Conservation (phyloP, 768 basidiomycete genomes). For the Scleroderma citrinum region DNA sequence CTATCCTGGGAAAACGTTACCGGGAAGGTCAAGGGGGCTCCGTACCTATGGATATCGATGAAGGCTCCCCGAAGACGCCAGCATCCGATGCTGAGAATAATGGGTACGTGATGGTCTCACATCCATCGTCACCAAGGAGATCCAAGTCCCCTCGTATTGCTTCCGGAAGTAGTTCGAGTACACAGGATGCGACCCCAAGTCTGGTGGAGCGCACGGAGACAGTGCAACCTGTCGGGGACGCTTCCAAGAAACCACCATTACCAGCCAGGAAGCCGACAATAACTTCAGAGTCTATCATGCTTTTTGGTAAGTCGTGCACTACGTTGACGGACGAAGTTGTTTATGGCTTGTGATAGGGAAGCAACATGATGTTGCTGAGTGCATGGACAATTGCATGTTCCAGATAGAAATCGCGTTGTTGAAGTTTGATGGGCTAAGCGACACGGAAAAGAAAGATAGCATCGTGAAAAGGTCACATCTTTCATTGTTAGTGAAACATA, state of each 20-base stretch:
- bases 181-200: conserved; percentile 17
- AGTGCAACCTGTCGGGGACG: conserved; percentile 16
- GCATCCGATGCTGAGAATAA: conserved; percentile 35
- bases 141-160: conserved; percentile 31
- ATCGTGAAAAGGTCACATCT: conserved; percentile 72
- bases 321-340: background rate
- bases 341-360: conserved; percentile 48
- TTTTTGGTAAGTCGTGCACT: conserved; percentile 66
- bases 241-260: conserved; percentile 47
- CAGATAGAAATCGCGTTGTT: conserved; percentile 92
- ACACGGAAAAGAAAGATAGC: conserved; percentile 56
- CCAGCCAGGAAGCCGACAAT: conserved; percentile 48
- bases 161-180: conserved; percentile 25
- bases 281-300: conserved; percentile 73
- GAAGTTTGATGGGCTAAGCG: conserved; percentile 50
- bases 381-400: conserved; percentile 99
- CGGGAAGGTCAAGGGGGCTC: conserved; percentile 39
- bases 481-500: background rate
- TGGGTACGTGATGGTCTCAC: conserved; percentile 37
- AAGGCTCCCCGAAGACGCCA: conserved; percentile 23
- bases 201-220: conserved; percentile 27
- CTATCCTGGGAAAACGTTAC: conserved; percentile 66
- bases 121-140: conserved; percentile 31
- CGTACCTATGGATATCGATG: conserved; percentile 53
- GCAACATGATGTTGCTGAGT: conserved; percentile 97